phyloP scores from a whole-genome alignment of 2,329 filamentous ascomycete genomes.

The Xylariaceae sp. region DNA sequence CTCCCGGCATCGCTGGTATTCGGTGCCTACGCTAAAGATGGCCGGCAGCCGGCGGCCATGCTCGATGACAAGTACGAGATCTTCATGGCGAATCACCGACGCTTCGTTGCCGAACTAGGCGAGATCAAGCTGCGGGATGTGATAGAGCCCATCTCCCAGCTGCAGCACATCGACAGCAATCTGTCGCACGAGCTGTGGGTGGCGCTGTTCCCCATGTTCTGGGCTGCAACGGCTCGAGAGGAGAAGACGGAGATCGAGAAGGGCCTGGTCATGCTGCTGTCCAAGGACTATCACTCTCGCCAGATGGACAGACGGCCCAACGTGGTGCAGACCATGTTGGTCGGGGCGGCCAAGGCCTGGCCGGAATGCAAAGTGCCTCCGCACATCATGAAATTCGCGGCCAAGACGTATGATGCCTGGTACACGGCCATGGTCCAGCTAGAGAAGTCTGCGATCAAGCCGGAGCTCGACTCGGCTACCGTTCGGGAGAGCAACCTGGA shows the following conservation, averaged over 20 bases:
- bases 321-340: slow-evolving; percentile 85
- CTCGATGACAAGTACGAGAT: slow-evolving; percentile 76
- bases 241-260: slow-evolving; percentile 87
- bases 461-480: slow-evolving; percentile 74
- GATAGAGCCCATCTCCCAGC: slow-evolving; percentile 81
- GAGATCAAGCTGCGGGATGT: slow-evolving; percentile 86
- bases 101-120: slow-evolving; percentile 77
- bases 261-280: slow-evolving; percentile 82
- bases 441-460: slow-evolving; percentile 80
- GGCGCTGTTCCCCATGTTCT: slow-evolving; percentile 84
- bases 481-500: slow-evolving; percentile 94
- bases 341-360: slow-evolving; percentile 77
- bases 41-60: slow-evolving; percentile 59
- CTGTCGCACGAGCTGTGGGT: slow-evolving; percentile 89
- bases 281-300: slow-evolving; percentile 90
- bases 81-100: slow-evolving; percentile 70
- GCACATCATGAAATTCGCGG: slow-evolving; percentile 92
- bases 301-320: slow-evolving; percentile 95
- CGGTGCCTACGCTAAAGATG: slow-evolving; percentile 66
- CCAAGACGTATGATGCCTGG: slow-evolving; percentile 93
- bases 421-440: slow-evolving; percentile 89
- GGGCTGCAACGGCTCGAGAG: slow-evolving; percentile 81
- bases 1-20: slow-evolving; percentile 70
- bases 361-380: slow-evolving; percentile 90
- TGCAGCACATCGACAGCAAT: slow-evolving; percentile 82